Base-by-base conservation (phyloP, 768 basidiomycete genomes). In the Hericium coralloides region DNA sequence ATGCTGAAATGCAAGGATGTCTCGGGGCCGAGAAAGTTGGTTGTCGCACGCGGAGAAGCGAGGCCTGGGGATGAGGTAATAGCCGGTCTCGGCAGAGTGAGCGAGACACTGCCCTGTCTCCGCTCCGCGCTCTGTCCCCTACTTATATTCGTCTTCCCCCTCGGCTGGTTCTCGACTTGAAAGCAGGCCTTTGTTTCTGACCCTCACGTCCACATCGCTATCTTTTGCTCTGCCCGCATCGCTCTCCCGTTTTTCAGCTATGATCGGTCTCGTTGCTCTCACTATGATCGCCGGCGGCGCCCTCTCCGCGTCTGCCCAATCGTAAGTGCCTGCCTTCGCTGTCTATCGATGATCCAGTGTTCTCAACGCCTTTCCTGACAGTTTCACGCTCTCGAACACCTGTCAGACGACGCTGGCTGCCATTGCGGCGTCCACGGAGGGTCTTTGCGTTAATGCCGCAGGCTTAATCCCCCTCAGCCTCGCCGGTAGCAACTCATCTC, bases 331-430 rank as follows among this genome's bases (percentile, higher is more conserved):
- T 22, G 5, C 25, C 25, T 38, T 49, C 18, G 7, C 12, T 57
- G 31, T 10, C 31, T 49, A 22, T 41, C 25, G 8, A 22, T 17
- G 26, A 15, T 25, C 4, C 31, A 12, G 31, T 10, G 20, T 22
- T 36, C 50, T 25, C 49, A 17, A n/a, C 5, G 38, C 51, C 38
- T 26, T 38, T 36, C 10, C 6, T 20, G 38, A 23, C 43, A 26
- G 38, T 7, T 36, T 64, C 58, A 73, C 73, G 26, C 53, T 85
- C 45, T 83, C 83, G 0, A 60, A 70, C 1, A 63, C 69, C 55
- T 90, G 88, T 67, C 69, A 74, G 55, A 57, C 64, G 20, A 70
- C 83, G 12, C 61, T 90, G 36, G 61, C 74, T 12, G 58, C 61
- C 23, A 61, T 89, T 38, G 77, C 77, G 4, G 62, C 68, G 22